These are phyloP conservation scores for Alternaria sp. DNA, from an alignment of 2,329 filamentous ascomycete species.

Conservation along the genomic window DNA sequence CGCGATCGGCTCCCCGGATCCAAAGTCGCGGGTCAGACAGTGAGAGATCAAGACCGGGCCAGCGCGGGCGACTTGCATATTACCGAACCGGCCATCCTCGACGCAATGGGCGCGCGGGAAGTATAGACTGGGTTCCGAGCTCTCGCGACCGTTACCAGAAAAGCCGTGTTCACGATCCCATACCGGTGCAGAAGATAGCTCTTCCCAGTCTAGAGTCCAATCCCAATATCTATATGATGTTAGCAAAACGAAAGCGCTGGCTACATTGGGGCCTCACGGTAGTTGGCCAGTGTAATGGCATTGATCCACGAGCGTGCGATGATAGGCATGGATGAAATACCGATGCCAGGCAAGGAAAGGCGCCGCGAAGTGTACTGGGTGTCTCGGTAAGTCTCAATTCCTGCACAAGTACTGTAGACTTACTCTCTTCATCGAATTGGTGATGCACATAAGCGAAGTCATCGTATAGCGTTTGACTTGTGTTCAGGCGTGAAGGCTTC, in stretches of 20 bases:
- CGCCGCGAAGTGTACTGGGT: constrained; percentile 37
- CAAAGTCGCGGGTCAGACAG: constrained; percentile 35
- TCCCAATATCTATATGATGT: constrained; percentile 39
- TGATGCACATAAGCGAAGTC: constrained; percentile 43
- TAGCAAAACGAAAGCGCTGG: neutral
- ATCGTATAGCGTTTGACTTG: constrained; percentile 36
- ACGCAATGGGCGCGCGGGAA: constrained; percentile 24
- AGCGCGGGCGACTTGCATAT: constrained; percentile 16
- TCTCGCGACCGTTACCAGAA: constrained; percentile 34
- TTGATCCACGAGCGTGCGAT: constrained; percentile 25
- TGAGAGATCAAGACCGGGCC: constrained; percentile 10
- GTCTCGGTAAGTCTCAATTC: neutral
- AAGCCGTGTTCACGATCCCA: constrained; percentile 33
- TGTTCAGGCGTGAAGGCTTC: constrained; percentile 24
- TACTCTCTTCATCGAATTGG: neutral
- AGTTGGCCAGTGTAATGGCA: constrained; percentile 31
- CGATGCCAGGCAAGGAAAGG: constrained; percentile 48
- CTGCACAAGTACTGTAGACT: neutral
- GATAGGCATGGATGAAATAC: constrained; percentile 44
- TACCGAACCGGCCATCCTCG: constrained; percentile 30
- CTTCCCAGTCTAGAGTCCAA: constrained; percentile 42
- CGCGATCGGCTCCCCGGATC: neutral
- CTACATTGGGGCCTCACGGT: too few species aligned
- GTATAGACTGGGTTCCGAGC: neutral
- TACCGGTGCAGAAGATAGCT: constrained; percentile 31